These are phyloP conservation scores for Moesziomyces antarcticus DNA, from an alignment of 1,284 basidiomycete species.

Conservation along the genomic window DNA sequence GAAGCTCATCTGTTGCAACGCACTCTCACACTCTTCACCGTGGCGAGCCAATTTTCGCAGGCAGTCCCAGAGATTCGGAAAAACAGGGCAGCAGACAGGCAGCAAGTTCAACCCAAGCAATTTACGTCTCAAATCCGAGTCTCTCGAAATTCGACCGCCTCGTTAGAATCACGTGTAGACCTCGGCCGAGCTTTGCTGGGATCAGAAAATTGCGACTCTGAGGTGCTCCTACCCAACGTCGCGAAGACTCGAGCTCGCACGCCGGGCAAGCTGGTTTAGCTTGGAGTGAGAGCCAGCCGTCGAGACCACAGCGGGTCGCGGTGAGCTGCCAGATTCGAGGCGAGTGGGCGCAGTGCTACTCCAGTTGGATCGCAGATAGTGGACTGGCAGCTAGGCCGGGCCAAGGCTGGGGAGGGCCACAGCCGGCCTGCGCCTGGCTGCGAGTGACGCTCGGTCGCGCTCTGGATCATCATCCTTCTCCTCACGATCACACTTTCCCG, in stretches of 20 bases:
- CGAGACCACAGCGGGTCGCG: not conserved
- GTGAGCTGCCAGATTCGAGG: not conserved
- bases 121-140: not conserved
- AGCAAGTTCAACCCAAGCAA: not conserved
- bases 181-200: not conserved
- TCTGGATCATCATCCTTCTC: constrained; percentile 28
- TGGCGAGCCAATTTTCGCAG: not conserved
- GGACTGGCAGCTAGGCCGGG: not conserved
- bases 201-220: not conserved
- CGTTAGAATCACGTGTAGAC: not conserved
- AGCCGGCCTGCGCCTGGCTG: not conserved
- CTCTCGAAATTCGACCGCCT: not conserved
- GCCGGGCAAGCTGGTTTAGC: too few species aligned
- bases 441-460: constrained; percentile 12
- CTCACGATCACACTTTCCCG: constrained; percentile 49
- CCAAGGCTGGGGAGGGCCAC: too few species aligned
- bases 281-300: not conserved
- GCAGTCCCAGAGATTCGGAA: not conserved
- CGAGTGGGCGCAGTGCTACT: too few species aligned
- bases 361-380: not conserved
- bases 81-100: not conserved
- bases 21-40: too few species aligned
- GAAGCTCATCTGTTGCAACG: too few species aligned
- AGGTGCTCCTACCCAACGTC: not conserved
- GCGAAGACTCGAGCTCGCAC: not conserved